Percentiles rank a stretch among this genome's conserved stretches.
Evolutionary conservation across 805 yeast species (phyloP).

Genomic region (Blastobotrys parvus): DNA sequence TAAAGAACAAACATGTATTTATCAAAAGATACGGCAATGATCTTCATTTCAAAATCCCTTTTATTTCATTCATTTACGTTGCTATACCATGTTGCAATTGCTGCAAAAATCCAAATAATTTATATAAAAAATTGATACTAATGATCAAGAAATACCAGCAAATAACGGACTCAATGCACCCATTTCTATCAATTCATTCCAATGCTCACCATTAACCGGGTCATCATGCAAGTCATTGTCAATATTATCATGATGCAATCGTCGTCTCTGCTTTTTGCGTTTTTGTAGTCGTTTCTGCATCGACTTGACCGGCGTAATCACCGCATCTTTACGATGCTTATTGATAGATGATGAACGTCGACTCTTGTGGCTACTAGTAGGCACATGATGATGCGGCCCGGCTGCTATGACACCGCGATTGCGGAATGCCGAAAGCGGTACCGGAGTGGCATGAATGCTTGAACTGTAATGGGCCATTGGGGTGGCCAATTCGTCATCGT

Average conservation of each 20-base stretch:
- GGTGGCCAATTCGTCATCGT: slow-evolving; percentile 29
- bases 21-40: too few species aligned
- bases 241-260: background rate
- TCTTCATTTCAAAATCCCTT: too few species aligned
- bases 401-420: slow-evolving; percentile 49
- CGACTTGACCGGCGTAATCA: slow-evolving; percentile 25
- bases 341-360: slow-evolving; percentile 8
- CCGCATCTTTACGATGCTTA: slow-evolving; percentile 18
- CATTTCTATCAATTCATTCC: slow-evolving; percentile 26
- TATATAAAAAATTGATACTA: background rate
- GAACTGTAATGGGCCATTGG: slow-evolving; percentile 24
- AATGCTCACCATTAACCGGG: slow-evolving; percentile 8
- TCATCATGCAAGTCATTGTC: slow-evolving; percentile 4
- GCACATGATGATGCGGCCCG: slow-evolving; percentile 14
- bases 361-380: slow-evolving; percentile 9
- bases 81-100: too few species aligned
- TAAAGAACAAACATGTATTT: background rate
- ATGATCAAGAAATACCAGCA: slow-evolving; percentile 15
- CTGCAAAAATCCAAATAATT: background rate
- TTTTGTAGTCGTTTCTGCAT: slow-evolving; percentile 10
- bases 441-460: slow-evolving; percentile 37
- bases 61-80: too few species aligned
- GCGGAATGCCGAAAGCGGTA: slow-evolving; percentile 86
- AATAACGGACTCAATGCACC: slow-evolving; percentile 30
- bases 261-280: slow-evolving; percentile 12